Evolutionary conservation across 1,284 basidiomycete genomes (phyloP), one percentile per base, ranked within the genome.

Genomic region (Puccinia novopanici): DNA sequence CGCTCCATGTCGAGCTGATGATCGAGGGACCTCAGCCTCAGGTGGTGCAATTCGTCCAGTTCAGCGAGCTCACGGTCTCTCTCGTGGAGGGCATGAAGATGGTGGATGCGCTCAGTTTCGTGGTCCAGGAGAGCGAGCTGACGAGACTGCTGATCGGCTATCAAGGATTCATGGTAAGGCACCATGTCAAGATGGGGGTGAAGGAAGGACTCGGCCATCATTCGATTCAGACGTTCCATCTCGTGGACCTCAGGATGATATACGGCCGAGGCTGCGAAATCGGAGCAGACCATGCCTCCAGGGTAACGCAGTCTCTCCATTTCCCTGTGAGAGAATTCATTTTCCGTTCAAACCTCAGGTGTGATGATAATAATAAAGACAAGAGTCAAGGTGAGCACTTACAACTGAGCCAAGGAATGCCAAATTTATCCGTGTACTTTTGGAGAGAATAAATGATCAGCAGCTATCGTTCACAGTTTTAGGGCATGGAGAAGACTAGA

Each of bases 191-290:
- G 50, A 34, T 37, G 63, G 59, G 65, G 65, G 50, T 71, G 48
- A 37, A 71, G 52, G 52, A 48, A 71, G 34, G 68, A 52, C 68
- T 71, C 68, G 19, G 68, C 45, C 68, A 71, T 71, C 17, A 71
- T 48, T 71, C 52, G 68, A 54, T 67, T 27, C 8, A 67, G 42
- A 34, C 27, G 63, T 48, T 67, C 63, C 63, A 67, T 67, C 27
- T 67, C 63, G 19, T 22, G 40, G 19, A 48, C 5, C 63, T 48
- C 42, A 27, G 63, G 63, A 67, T 67, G 63, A 48, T 24, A 67
- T 24, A 42, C 48, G n/a, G 63, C 63, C 6, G 63, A 67, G 42
- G 63, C 63, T 48, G 45, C 63, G n/a, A 67, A 48, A 48, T 67
- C 42, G 12, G 63, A 67, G 63, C 24, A 48, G 42, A 67, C 17